Evolutionary conservation across 2,329 filamentous ascomycete genomes (phyloP).

Genomic region (Claviceps purpurea): DNA sequence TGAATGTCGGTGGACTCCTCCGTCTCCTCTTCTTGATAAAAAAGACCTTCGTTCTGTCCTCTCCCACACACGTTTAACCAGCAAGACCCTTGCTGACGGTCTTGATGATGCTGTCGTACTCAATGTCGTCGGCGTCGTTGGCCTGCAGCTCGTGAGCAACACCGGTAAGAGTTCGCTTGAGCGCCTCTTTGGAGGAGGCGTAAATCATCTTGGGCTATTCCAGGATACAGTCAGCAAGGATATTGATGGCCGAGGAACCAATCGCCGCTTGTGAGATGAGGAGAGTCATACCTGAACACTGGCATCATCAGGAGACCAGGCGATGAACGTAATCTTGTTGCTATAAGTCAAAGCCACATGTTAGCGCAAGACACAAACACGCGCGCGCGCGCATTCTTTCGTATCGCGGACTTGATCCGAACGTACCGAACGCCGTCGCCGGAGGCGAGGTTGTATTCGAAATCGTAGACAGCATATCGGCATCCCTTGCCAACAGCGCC

Average conservation of each 20-base stretch:
- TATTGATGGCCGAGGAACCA: neutral
- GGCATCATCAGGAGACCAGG: slow-evolving; percentile 74
- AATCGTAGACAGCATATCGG: slow-evolving; percentile 76
- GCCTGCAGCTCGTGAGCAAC: slow-evolving; percentile 68
- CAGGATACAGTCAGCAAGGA: neutral
- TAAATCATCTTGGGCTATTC: slow-evolving; percentile 75
- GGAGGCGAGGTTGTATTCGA: slow-evolving; percentile 58
- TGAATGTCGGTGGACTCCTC: neutral
- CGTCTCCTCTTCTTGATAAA: neutral
- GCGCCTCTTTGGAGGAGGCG: slow-evolving; percentile 74
- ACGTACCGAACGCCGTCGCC: slow-evolving; percentile 59
- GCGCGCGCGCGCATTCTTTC: neutral
- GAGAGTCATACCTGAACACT: slow-evolving; percentile 51
- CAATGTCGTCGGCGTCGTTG: slow-evolving; percentile 73
- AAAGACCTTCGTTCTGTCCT: neutral
- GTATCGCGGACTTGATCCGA: neutral
- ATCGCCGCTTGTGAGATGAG: neutral
- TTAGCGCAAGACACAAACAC: slow-evolving; percentile 9
- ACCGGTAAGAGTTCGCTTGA: slow-evolving; percentile 67
- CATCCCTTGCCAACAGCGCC: slow-evolving; percentile 52
- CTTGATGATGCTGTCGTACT: slow-evolving; percentile 58
- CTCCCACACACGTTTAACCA: slow-evolving; percentile 19
- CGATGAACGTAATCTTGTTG: slow-evolving; percentile 69
- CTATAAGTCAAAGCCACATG: slow-evolving; percentile 21
- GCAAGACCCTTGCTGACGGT: slow-evolving; percentile 50